Evolutionary conservation across 768 basidiomycete genomes (phyloP).

Genomic region (Dioszegia hungarica): DNA sequence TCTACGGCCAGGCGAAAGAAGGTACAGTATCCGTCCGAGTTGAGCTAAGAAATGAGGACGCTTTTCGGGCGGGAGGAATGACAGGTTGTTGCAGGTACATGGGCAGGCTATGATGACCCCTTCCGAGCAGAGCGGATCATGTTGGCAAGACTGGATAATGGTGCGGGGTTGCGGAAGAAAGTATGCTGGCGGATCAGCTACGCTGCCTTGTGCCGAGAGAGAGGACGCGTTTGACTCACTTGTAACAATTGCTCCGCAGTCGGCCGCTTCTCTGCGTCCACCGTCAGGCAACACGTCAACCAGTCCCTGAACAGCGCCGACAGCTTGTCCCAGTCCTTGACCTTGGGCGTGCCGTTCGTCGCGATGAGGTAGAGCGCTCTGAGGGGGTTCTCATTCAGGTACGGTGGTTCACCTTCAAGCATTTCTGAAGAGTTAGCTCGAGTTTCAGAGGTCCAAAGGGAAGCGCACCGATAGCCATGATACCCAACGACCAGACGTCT

Average conservation of each 20-base stretch:
- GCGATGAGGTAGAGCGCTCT: conserved; percentile 94
- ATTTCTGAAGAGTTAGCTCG: conserved; percentile 56
- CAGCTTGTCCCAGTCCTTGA: conserved; percentile 79
- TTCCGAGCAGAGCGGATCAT: conserved; percentile 39
- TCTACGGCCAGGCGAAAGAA: neutral
- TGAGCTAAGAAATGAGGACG: neutral
- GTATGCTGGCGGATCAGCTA: conserved; percentile 30
- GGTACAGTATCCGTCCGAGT: neutral
- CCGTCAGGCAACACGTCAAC: conserved; percentile 78
- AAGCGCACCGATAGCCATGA: conserved; percentile 85
- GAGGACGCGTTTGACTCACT: conserved; percentile 53
- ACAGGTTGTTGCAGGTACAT: neutral
- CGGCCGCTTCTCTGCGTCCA: conserved; percentile 90
- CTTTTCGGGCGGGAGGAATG: neutral
- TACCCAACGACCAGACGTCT: conserved; percentile 93
- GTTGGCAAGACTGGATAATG: conserved; percentile 27
- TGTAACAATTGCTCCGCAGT: conserved; percentile 73
- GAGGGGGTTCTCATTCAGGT: conserved; percentile 89
- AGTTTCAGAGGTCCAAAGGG: too few relatives aligned
- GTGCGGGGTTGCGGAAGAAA: conserved; percentile 37
- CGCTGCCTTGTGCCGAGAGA: neutral
- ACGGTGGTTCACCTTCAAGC: conserved; percentile 97
- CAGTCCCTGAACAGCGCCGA: conserved; percentile 83
- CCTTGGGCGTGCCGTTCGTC: conserved; percentile 94
- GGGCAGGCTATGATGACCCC: conserved; percentile 11